A percentile compares a stretch with the other conserved stretches of the same genome.
These are phyloP conservation scores for Grammothele lineata DNA, from an alignment of 768 basidiomycete genomes.

Conservation along the genomic window DNA sequence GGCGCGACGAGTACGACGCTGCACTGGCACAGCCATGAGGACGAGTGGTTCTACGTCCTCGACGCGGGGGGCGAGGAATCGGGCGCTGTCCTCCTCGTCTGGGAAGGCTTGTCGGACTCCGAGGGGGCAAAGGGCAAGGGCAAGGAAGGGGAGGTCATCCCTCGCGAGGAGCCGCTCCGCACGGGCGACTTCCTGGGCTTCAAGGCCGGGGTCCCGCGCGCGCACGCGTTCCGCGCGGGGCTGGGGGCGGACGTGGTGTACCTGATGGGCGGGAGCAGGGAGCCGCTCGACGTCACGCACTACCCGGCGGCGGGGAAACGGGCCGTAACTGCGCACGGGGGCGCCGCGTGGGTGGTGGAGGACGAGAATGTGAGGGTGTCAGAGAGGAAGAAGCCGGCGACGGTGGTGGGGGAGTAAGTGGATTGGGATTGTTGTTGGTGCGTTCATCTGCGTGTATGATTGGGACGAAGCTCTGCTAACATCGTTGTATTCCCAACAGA, in stretches of 20 bases:
- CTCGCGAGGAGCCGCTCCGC: constrained; percentile 15
- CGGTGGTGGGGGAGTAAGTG: neutral
- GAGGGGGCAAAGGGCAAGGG: neutral
- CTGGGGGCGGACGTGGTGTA: constrained; percentile 18
- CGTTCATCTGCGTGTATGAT: too few species aligned
- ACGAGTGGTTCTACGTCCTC: constrained; percentile 15
- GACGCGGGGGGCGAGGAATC: constrained; percentile 6
- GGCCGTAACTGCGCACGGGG: constrained; percentile 9
- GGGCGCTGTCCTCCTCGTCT: constrained; percentile 6
- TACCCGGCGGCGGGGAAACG: constrained; percentile 19
- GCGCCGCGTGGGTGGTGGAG: constrained; percentile 9
- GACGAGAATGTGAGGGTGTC: constrained; percentile 15
- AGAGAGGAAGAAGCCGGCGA: constrained; percentile 3
- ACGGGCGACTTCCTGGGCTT: constrained; percentile 24
- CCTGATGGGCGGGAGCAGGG: constrained; percentile 21
- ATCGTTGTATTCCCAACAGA: too few species aligned
- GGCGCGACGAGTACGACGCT: constrained; percentile 5
- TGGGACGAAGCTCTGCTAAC: too few species aligned
- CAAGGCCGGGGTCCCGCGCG: constrained; percentile 13
- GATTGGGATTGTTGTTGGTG: too few species aligned
- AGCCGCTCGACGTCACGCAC: constrained; percentile 15
- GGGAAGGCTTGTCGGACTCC: neutral
- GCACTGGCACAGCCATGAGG: constrained; percentile 14
- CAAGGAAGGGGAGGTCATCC: constrained; percentile 1
- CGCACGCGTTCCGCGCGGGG: constrained; percentile 19